These are phyloP conservation scores for Aspergillus avenaceus DNA, from an alignment of 495 filamentous ascomycete genomes.

Conservation along the genomic window DNA sequence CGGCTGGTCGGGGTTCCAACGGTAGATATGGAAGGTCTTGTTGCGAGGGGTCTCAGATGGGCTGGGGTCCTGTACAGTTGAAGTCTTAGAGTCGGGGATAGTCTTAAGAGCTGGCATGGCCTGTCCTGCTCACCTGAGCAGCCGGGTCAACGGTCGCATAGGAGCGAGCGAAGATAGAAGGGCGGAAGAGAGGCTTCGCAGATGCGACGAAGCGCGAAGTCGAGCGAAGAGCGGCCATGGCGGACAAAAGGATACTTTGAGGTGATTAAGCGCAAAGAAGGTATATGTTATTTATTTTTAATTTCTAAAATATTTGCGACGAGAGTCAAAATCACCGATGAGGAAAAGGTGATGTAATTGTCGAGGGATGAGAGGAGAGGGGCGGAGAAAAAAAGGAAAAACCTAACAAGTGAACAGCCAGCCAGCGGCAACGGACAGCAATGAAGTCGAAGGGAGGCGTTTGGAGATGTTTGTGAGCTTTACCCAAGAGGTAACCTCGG, in stretches of 20 bases:
- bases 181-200: conserved; percentile 49
- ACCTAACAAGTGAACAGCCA: conserved; percentile 10
- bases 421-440: conserved; percentile 16
- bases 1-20: conserved; percentile 93
- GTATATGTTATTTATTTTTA: too few species aligned
- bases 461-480: conserved; percentile 18
- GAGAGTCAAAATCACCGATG: too few species aligned
- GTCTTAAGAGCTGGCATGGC: conserved; percentile 23
- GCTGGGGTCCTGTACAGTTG: conserved; percentile 52
- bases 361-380: conserved; percentile 7
- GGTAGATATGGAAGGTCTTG: conserved; percentile 98
- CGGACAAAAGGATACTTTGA: conserved; percentile 17
- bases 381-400: conserved; percentile 5
- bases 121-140: conserved; percentile 28
- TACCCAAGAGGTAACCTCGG: conserved; percentile 35
- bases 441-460: conserved; percentile 17
- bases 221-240: conserved; percentile 78
- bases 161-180: conserved; percentile 40
- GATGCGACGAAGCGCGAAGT: conserved; percentile 61
- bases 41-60: conserved; percentile 55
- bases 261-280: conserved; percentile 6
- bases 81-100: conserved; percentile 45
- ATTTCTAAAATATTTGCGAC: too few species aligned
- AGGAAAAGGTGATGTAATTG: conserved; percentile 3
- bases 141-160: conserved; percentile 51